A percentile compares a stretch with the other conserved stretches of the same genome.
phyloP scores from a whole-genome alignment of 2,329 filamentous ascomycete species.

The Trichoderma koningiopsis region DNA sequence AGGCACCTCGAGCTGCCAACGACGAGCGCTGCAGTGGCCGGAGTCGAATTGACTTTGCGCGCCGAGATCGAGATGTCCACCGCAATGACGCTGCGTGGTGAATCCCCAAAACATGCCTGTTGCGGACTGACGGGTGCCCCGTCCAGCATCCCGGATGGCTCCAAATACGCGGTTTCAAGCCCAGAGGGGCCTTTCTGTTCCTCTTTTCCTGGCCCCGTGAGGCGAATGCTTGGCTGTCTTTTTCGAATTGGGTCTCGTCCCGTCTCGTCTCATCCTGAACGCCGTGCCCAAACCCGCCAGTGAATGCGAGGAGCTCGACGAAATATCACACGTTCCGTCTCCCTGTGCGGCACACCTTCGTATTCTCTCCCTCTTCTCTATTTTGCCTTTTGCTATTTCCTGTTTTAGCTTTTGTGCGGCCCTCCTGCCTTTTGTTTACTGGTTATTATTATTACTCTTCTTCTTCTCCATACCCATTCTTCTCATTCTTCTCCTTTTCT shows the following conservation, averaged over 20 bases:
- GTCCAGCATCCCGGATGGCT: conserved; percentile 19
- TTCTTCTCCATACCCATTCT: neutral
- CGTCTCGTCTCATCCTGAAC: neutral
- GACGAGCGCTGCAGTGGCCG: neutral
- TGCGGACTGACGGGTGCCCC: conserved; percentile 10
- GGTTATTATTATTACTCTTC: neutral
- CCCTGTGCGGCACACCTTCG: conserved; percentile 26
- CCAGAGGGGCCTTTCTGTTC: conserved; percentile 11
- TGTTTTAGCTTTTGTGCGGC: conserved; percentile 8
- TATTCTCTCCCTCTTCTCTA: conserved; percentile 13
- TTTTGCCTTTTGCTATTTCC: neutral
- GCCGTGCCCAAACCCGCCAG: conserved; percentile 10
- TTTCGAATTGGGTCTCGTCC: neutral
- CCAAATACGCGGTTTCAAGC: conserved; percentile 25
- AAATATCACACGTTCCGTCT: conserved; percentile 14
- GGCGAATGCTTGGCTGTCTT: conserved; percentile 14
- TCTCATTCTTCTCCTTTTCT: neutral
- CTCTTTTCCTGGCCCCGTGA: conserved; percentile 7
- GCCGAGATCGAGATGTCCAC: conserved; percentile 24
- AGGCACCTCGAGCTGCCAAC: neutral
- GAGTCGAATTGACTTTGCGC: conserved; percentile 24
- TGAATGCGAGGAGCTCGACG: conserved; percentile 22
- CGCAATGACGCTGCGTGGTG: conserved; percentile 15
- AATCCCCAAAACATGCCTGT: conserved; percentile 7
- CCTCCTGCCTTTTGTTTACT: neutral